Conservation (phyloP, 2,329 filamentous ascomycete species). For the Drechslera avenae region DNA sequence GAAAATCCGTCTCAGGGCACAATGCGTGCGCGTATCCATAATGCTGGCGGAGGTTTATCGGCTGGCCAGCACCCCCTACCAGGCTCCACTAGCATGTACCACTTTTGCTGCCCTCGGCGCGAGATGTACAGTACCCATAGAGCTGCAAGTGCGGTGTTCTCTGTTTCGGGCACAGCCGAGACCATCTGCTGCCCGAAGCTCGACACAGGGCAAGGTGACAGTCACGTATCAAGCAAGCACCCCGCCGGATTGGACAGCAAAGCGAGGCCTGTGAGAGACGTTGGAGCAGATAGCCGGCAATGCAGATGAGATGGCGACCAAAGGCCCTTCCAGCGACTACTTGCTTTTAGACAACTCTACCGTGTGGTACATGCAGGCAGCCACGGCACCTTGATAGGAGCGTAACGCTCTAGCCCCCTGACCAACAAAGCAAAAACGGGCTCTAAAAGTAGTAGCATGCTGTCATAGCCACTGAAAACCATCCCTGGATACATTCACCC, state of each 20-base stretch:
- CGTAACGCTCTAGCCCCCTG: slow-evolving; percentile 29
- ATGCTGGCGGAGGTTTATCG: slow-evolving; percentile 12
- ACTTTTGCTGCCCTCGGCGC: slow-evolving; percentile 11
- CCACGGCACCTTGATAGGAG: slow-evolving; percentile 20
- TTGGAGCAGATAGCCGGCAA: slow-evolving; percentile 22
- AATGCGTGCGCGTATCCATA: slow-evolving; percentile 3
- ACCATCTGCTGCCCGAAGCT: slow-evolving; percentile 16
- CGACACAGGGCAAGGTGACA: slow-evolving; percentile 13
- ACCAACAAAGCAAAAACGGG: slow-evolving; percentile 28
- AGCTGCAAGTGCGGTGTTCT: slow-evolving; percentile 12
- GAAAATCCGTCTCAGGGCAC: slow-evolving; percentile 15
- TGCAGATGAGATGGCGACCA: slow-evolving; percentile 7
- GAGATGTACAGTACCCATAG: slow-evolving; percentile 1
- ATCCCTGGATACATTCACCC: slow-evolving; percentile 46
- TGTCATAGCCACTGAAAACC: slow-evolving; percentile 35
- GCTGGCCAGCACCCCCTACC: slow-evolving; percentile 8
- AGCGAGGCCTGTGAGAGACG: slow-evolving; percentile 21
- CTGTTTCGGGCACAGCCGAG: slow-evolving; percentile 14
- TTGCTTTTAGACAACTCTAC: slow-evolving; percentile 4
- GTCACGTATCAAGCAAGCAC: slow-evolving; percentile 3
- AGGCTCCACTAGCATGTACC: slow-evolving; percentile 9
- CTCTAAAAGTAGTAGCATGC: slow-evolving; percentile 45
- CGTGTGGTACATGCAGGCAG: slow-evolving; percentile 28
- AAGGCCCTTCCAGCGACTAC: slow-evolving; percentile 8
- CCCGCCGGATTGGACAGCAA: slow-evolving; percentile 13